Evolutionary conservation across 2,329 filamentous ascomycete genomes (phyloP).

Genomic region (Aureobasidium sp.): DNA sequence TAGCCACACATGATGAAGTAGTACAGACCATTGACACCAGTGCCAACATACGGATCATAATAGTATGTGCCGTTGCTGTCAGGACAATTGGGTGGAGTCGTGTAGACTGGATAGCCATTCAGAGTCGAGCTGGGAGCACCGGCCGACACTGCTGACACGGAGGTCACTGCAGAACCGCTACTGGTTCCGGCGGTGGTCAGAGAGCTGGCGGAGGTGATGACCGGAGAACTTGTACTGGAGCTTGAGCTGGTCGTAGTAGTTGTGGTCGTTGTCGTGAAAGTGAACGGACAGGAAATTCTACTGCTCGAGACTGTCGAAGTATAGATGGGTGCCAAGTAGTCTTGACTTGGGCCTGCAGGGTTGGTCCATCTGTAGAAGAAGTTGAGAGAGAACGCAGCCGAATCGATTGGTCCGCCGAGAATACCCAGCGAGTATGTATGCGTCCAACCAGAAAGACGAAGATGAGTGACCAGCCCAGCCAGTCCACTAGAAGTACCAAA

Average conservation of each 20-base stretch:
- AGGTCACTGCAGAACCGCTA: not conserved
- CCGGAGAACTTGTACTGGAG: not conserved
- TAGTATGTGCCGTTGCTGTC: slow-evolving; percentile 10
- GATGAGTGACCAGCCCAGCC: slow-evolving; percentile 33
- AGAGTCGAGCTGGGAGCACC: not conserved
- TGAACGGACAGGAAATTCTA: not conserved
- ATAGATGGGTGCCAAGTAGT: slow-evolving; percentile 9
- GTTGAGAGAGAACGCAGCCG: slow-evolving; percentile 24
- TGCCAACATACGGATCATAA: not conserved
- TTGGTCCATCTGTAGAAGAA: slow-evolving; percentile 26
- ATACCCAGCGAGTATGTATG: slow-evolving; percentile 36
- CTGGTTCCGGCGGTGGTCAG: not conserved
- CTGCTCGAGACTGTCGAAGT: not conserved
- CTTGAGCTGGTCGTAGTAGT: not conserved
- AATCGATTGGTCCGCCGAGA: slow-evolving; percentile 21
- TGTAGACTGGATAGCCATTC: slow-evolving; percentile 1
- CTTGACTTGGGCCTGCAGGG: slow-evolving; percentile 6
- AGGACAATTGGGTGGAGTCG: not conserved
- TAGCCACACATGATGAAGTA: slow-evolving; percentile 16
- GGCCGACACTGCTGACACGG: not conserved
- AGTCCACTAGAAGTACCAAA: slow-evolving; percentile 26
- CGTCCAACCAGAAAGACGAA: slow-evolving; percentile 31
- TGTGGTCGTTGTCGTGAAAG: not conserved
- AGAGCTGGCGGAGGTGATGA: not conserved
- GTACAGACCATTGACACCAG: slow-evolving; percentile 1